phyloP scores from a whole-genome alignment of 2,329 filamentous ascomycete species.

The Penicillium expansum region DNA sequence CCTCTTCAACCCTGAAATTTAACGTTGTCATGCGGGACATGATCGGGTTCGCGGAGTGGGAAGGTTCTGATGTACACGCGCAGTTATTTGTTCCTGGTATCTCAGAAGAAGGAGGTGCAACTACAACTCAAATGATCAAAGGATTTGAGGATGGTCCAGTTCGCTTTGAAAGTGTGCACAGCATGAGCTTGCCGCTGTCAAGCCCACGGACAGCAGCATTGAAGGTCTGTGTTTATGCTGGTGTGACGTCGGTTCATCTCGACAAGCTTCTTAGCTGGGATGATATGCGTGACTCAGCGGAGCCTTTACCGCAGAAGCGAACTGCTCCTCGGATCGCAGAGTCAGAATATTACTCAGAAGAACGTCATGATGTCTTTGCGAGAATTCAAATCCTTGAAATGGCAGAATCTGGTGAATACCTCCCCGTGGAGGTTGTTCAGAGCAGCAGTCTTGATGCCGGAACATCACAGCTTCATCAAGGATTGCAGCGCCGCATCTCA shows the following conservation, averaged over 20 bases:
- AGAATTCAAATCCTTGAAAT: conserved; percentile 87
- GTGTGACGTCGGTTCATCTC: conserved; percentile 87
- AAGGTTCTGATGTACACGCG: conserved; percentile 92
- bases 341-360: conserved; percentile 87
- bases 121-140: conserved; percentile 89
- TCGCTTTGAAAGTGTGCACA: conserved; percentile 95
- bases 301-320: conserved; percentile 56
- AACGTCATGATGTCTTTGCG: conserved; percentile 89
- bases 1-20: conserved; percentile 90
- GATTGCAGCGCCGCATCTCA: conserved; percentile 81
- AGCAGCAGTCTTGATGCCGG: conserved; percentile 79
- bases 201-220: conserved; percentile 72
- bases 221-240: conserved; percentile 86
- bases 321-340: conserved; percentile 73
- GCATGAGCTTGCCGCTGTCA: conserved; percentile 86
- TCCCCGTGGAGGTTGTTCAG: conserved; percentile 89
- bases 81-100: conserved; percentile 94
- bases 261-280: conserved; percentile 99
- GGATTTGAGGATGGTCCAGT: conserved; percentile 92
- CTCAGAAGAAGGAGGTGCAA: conserved; percentile 85
- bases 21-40: conserved; percentile 98
- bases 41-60: conserved; percentile 88
- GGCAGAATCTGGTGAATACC: conserved; percentile 84
- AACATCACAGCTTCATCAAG: conserved; percentile 92
- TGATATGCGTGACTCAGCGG: conserved; percentile 80